Conservation (phyloP, 306 rosid species). For the Bauhinia variegata region DNA sequence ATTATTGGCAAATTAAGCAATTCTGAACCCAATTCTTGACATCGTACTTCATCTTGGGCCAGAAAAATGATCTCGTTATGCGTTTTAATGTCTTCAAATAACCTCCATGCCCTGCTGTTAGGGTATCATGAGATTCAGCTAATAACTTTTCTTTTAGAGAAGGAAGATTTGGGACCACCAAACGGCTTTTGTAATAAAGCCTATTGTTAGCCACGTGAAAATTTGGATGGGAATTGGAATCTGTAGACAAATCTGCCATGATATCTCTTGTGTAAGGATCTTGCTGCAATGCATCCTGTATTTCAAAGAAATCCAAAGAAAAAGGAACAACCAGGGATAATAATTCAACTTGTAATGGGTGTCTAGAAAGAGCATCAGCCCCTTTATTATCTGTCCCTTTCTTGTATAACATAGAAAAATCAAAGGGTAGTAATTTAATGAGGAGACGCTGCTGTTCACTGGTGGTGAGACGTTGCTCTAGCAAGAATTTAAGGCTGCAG, state of each 20-base stretch:
- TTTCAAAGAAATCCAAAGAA: neutral
- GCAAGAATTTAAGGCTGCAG: neutral
- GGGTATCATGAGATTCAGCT: too few species aligned
- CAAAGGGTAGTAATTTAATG: neutral
- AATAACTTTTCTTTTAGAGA: too few species aligned
- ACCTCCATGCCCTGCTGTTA: neutral
- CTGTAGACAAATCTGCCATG: too few species aligned
- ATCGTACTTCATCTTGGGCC: neutral
- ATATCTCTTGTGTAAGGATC: too few species aligned
- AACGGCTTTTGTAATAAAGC: neutral
- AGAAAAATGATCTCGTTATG: too few species aligned
- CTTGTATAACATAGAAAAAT: neutral
- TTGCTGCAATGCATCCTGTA: neutral
- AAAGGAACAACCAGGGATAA: neutral
- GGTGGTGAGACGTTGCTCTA: neutral
- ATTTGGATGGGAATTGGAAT: neutral
- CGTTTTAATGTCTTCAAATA: neutral
- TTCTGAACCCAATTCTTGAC: neutral
- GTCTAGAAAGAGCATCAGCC: conserved; percentile 5
- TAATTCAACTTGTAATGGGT: neutral
- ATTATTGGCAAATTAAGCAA: neutral
- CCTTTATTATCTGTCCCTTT: neutral
- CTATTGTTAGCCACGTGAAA: neutral
- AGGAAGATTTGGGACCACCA: too few species aligned
- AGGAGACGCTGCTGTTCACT: neutral